These are phyloP conservation scores for Fusarium protoensiforme DNA, from an alignment of 2,329 filamentous ascomycete genomes.

Conservation along the genomic window DNA sequence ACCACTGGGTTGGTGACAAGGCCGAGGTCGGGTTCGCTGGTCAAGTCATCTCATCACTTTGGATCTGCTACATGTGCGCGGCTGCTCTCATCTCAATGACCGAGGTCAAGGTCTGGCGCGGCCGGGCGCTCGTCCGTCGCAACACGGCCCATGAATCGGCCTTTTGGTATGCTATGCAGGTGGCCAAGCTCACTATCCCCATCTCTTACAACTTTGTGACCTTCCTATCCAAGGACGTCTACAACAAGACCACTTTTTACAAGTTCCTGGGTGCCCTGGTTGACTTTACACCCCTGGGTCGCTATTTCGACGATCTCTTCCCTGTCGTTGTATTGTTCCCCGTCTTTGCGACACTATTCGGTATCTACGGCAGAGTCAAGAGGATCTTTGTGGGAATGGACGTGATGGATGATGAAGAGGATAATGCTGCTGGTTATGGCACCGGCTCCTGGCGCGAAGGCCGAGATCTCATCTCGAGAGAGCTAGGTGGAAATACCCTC, in stretches of 20 bases:
- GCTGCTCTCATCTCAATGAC: slow-evolving; percentile 89
- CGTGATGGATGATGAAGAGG: slow-evolving; percentile 79
- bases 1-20: slow-evolving; percentile 76
- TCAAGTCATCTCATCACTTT: slow-evolving; percentile 84
- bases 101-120: slow-evolving; percentile 97
- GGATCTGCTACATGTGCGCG: slow-evolving; percentile 96
- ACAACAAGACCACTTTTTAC: slow-evolving; percentile 85
- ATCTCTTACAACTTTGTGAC: slow-evolving; percentile 97
- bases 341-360: slow-evolving; percentile 86
- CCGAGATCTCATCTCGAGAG: slow-evolving; percentile 87
- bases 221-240: slow-evolving; percentile 79
- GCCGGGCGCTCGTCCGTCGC: slow-evolving; percentile 86
- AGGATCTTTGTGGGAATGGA: slow-evolving; percentile 82
- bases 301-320: slow-evolving; percentile 88
- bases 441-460: slow-evolving; percentile 92
- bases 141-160: slow-evolving; percentile 94
- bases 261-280: slow-evolving; percentile 85
- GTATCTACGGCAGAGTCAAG: slow-evolving; percentile 85
- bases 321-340: slow-evolving; percentile 89
- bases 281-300: slow-evolving; percentile 82
- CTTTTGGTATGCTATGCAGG: slow-evolving; percentile 94
- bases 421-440: slow-evolving; percentile 73
- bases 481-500: slow-evolving; percentile 74
- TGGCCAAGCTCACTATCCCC: slow-evolving; percentile 91
- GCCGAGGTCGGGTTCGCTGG: slow-evolving; percentile 87